These are phyloP conservation scores for Paramecium primaurelia DNA, from an alignment of 73 alveolate species.

Conservation along the genomic window DNA sequence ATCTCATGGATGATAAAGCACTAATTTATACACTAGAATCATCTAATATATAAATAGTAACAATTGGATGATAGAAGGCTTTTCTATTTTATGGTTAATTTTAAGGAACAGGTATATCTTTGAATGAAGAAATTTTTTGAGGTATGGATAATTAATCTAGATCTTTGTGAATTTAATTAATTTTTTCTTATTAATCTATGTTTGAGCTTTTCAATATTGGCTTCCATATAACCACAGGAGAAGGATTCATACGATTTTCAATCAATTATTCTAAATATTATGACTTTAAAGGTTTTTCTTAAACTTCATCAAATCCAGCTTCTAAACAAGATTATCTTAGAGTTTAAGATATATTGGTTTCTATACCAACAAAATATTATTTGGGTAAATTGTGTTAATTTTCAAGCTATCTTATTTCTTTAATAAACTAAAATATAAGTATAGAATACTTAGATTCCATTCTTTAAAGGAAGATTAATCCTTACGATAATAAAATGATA, in stretches of 20 bases:
- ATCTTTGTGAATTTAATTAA: not conserved
- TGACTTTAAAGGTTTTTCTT: constrained; percentile 1
- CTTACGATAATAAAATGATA: constrained; percentile 10
- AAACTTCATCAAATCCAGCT: constrained; percentile 1
- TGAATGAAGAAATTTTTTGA: not conserved
- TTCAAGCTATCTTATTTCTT: not conserved
- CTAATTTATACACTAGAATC: not conserved
- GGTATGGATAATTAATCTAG: not conserved
- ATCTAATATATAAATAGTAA: not conserved
- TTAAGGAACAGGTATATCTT: not conserved
- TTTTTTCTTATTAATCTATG: not conserved
- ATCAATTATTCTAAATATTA: not conserved
- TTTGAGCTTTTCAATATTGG: not conserved
- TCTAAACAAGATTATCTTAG: not conserved
- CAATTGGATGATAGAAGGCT: not conserved
- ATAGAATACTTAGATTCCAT: not conserved
- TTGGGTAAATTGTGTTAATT: not conserved
- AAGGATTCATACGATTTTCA: not conserved
- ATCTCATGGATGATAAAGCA: not conserved
- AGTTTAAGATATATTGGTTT: not conserved
- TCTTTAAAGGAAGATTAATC: not conserved
- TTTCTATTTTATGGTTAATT: not conserved
- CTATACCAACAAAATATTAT: not conserved
- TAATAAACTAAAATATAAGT: not conserved
- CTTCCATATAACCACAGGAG: not conserved